phyloP scores from a whole-genome alignment of 495 filamentous ascomycete genomes.

The Aspergillus diversus region DNA sequence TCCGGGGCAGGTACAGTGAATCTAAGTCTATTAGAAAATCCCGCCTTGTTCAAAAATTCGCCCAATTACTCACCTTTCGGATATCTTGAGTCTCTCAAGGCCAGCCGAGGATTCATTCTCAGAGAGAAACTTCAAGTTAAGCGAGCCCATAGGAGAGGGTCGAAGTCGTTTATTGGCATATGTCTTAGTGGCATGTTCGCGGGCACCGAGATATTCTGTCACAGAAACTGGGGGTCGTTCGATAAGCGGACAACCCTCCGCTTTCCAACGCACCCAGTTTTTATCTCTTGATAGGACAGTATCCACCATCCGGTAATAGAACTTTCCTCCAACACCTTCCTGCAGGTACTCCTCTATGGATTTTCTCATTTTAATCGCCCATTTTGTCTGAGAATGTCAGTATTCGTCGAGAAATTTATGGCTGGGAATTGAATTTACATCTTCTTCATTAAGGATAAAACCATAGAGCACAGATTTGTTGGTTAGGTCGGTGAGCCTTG shows the following conservation, averaged over 20 bases:
- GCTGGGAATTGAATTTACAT: conserved; percentile 54
- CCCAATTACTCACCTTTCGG: conserved; percentile 50
- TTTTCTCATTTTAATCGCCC: conserved; percentile 73
- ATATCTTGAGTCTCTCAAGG: conserved; percentile 61
- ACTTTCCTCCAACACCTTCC: conserved; percentile 69
- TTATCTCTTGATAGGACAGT: conserved; percentile 93
- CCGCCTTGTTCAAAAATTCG: neutral
- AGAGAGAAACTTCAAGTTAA: conserved; percentile 76
- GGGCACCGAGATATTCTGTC: conserved; percentile 66
- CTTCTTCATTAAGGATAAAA: conserved; percentile 76
- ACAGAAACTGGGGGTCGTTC: conserved; percentile 70
- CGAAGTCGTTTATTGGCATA: conserved; percentile 70
- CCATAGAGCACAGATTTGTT: conserved; percentile 89
- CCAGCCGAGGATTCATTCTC: conserved; percentile 58
- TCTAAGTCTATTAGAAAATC: conserved; percentile 33
- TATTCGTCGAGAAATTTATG: conserved; percentile 26
- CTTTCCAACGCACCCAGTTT: conserved; percentile 98
- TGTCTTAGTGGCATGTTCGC: conserved; percentile 61
- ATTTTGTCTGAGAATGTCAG: conserved; percentile 59
- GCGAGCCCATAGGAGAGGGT: conserved; percentile 66
- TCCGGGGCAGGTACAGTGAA: conserved; percentile 58
- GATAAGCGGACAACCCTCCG: conserved; percentile 87
- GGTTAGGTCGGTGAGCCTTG: conserved; percentile 69
- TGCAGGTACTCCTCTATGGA: conserved; percentile 79
- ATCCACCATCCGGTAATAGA: conserved; percentile 95